Base-by-base conservation (phyloP, 2,329 filamentous ascomycete species). In the Xylariales sp. region DNA sequence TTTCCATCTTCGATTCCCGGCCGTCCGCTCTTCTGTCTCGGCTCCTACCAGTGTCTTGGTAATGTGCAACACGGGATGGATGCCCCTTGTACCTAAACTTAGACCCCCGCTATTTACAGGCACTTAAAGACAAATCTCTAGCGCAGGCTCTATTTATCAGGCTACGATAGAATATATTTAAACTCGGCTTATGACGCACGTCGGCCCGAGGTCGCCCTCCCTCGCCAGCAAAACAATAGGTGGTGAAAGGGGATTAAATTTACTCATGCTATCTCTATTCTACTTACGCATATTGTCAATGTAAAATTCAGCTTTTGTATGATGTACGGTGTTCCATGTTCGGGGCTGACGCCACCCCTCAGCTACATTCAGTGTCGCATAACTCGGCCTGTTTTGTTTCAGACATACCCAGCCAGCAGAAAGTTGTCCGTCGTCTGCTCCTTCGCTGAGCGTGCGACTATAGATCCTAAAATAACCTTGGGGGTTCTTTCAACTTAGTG, bases 311-410 rank as follows among this genome's bases (percentile, higher is more conserved):
- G 39, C 39, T 41, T 41, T 12, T 41, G 9, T 10, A 28, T 28
- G 39, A 43, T 55, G 23, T 57, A 34, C 5, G 36, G 14, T 53
- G 58, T 61, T 53, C 53, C 48, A 61, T 10, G 36, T 36, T 45
- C 5, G 8, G 41, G 28, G 48, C 41, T 65, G 30, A 49, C 39
- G 28, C 28, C 50, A 52, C 9, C 36, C 23, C 23, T 23, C 48
- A 52, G 23, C 32, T 30, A 2, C n/a, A 30, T 34, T 39, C 23
- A n/a, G 5, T 50, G 58, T 62, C 7, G 36, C 39, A 23, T 32
- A 28, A 12, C 50, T 62, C 50, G 45, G 32, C 56, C 62, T 39
- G 43, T 49, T 54, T 49, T 39, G 63, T 65, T 61, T 65, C 63
- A 60, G 63, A 56, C 39, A 14, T 12, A 30, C 16, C n/a, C 30